Percentiles rank a stretch among this genome's conserved stretches.
These are phyloP conservation scores for Elongisporangium senticosum DNA, from an alignment of 352 stramenopile species.

Conservation along the genomic window DNA sequence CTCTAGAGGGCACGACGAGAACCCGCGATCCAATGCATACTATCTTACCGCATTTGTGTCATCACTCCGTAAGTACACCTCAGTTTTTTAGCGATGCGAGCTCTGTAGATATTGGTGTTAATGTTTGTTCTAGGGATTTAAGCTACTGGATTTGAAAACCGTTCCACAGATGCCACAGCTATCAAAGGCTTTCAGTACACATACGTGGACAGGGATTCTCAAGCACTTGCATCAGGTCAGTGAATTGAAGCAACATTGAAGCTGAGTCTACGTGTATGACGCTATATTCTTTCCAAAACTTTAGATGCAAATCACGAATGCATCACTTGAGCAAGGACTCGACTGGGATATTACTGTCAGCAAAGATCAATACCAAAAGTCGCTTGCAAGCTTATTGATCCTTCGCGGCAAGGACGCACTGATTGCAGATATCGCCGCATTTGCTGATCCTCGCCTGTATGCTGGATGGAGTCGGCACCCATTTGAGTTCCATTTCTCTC, in stretches of 20 bases:
- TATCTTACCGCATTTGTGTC: conserved; percentile 48
- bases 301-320: conserved; percentile 65
- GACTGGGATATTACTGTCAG: conserved; percentile 46
- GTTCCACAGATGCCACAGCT: conserved; percentile 56
- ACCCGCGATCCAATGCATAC: conserved; percentile 21
- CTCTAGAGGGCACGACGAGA: conserved; percentile 12
- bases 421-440: conserved; percentile 19
- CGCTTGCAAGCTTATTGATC: conserved; percentile 45
- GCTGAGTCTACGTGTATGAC: not conserved
- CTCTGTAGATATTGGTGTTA: not conserved
- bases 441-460: conserved; percentile 43
- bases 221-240: conserved; percentile 66
- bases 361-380: conserved; percentile 12
- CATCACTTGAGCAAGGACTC: conserved; percentile 51
- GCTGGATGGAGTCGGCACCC: conserved; percentile 26
- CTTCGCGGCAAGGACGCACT: conserved; percentile 31
- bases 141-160: conserved; percentile 68
- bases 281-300: not conserved
- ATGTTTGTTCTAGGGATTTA: conserved; percentile 36
- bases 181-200: conserved; percentile 67
- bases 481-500: conserved; percentile 27
- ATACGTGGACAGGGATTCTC: conserved; percentile 70
- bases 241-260: not conserved
- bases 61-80: conserved; percentile 35
- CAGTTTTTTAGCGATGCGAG: not conserved